Evolutionary conservation across 2,329 filamentous ascomycete species (phyloP), one percentile per base, ranked within the genome.

Genomic region (Alternaria angustiovoidea): DNA sequence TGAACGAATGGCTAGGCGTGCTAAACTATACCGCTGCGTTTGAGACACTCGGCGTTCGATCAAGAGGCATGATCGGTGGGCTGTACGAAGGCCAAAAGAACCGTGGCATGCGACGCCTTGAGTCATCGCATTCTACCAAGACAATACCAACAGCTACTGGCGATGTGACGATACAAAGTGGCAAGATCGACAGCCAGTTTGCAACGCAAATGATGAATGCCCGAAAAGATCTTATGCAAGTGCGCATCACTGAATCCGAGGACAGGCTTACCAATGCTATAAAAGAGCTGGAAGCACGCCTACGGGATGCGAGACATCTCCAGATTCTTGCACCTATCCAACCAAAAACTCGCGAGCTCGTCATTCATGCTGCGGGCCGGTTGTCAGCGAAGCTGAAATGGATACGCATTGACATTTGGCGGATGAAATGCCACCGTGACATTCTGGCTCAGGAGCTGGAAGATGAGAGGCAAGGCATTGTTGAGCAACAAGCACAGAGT

Each of bases 21-120:
- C 86, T 99, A 61, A 99, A 99, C 76, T 98, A 98, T 75, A 94
- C 94, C 34, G 94, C 95, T 8, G 92, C 95, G 1, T 98, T 98
- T 78, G 88, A 93, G 68, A 96, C 93, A 0, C 92, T 94, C 6
- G 94, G 94, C 12, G 93, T 98, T 6, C 88, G 93, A 43, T 96
- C 97, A 84, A 88, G 94, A 68, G 94, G 93, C 22, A 90, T 97
- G 57, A 86, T 95, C 53, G 93, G 92, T 12, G 91, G 90, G 6
- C 89, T 90, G 68, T 95, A 96, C 70, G 93, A 97, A 72, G 92
- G 91, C 2, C 93, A 96, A 74, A 86, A 86, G 56, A 86, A 88
- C 49, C 87, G 90, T 56, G 91, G 89, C 2, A 88, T 94, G 66
- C 85, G 90, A 59, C 87, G 92, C 57, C 82, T 94, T 36, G 88